Evolutionary conservation across 192 early-diverging fungal species (phyloP).

Genomic region (Oehlia diaphana): DNA sequence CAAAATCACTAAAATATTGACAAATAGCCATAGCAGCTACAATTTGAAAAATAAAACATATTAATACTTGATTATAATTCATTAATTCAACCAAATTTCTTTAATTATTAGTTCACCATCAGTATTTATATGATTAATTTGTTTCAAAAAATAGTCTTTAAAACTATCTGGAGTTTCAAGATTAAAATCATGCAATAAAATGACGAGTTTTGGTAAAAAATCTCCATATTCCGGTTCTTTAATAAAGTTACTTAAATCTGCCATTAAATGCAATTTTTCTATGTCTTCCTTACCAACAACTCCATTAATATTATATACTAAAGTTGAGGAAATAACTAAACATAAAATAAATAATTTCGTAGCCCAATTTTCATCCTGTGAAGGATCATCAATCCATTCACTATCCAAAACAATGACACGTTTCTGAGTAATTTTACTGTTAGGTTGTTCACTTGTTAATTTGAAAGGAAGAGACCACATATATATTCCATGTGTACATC

Average conservation of each 20-base stretch:
- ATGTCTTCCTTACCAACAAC: slow-evolving; percentile 6
- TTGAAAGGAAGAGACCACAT: slow-evolving; percentile 18
- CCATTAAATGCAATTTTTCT: slow-evolving; percentile 22
- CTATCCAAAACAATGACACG: slow-evolving; percentile 13
- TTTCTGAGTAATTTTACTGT: not conserved
- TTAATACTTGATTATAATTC: not conserved
- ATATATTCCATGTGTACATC: too few species aligned
- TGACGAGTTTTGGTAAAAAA: slow-evolving; percentile 10
- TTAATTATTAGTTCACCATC: not conserved
- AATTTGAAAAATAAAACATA: not conserved
- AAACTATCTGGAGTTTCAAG: not conserved
- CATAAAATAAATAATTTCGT: slow-evolving; percentile 25
- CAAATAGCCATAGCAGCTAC: not conserved
- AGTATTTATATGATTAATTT: not conserved
- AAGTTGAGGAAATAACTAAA: slow-evolving; percentile 16
- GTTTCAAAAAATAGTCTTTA: slow-evolving; percentile 5
- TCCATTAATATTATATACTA: slow-evolving; percentile 24
- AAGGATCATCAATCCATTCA: slow-evolving; percentile 19
- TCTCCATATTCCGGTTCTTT: not conserved
- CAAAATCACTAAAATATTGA: not conserved
- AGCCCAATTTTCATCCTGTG: slow-evolving; percentile 4
- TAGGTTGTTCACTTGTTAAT: not conserved
- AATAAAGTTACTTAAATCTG: slow-evolving; percentile 14
- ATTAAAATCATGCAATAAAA: slow-evolving; percentile 14
- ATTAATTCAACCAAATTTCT: not conserved